Evolutionary conservation across 1,284 basidiomycete species (phyloP).

Genomic region (Leccinum subfulvum): DNA sequence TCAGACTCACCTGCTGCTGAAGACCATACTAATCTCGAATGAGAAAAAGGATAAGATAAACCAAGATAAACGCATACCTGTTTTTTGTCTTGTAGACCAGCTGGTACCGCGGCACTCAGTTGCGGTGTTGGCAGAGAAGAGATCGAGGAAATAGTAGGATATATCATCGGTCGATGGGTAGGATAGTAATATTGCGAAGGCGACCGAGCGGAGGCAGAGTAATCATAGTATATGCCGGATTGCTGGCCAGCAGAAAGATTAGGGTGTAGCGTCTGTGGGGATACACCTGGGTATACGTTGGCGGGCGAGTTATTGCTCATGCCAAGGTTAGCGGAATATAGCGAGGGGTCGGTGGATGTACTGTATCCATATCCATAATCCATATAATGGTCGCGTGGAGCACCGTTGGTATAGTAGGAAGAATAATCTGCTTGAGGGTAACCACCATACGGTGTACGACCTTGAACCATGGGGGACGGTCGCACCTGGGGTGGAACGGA

Average conservation of each 20-base stretch:
- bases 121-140: constrained; percentile 55
- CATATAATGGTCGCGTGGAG: constrained; percentile 45
- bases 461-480: constrained; percentile 43
- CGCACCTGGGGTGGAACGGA: constrained; percentile 36
- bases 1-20: constrained; percentile 45
- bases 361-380: constrained; percentile 59
- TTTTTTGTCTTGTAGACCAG: constrained; percentile 55
- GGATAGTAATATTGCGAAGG: constrained; percentile 65
- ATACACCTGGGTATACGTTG: constrained; percentile 47
- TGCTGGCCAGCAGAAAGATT: constrained; percentile 48
- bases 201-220: constrained; percentile 44
- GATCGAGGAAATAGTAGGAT: constrained; percentile 47
- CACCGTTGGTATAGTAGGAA: constrained; percentile 51
- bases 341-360: constrained; percentile 46
- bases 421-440: constrained; percentile 58
- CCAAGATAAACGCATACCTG: constrained; percentile 44
- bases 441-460: constrained; percentile 47
- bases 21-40: constrained; percentile 43
- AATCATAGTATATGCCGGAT: constrained; percentile 61
- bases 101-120: constrained; percentile 40
- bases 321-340: constrained; percentile 45
- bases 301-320: constrained; percentile 42
- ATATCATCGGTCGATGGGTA: constrained; percentile 56
- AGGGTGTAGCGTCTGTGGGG: constrained; percentile 46
- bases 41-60: constrained; percentile 9